Percentiles rank a stretch among this genome's conserved stretches.
These are phyloP conservation scores for Dicorynia guianensis DNA, from an alignment of 306 rosid genomes.

Conservation along the genomic window DNA sequence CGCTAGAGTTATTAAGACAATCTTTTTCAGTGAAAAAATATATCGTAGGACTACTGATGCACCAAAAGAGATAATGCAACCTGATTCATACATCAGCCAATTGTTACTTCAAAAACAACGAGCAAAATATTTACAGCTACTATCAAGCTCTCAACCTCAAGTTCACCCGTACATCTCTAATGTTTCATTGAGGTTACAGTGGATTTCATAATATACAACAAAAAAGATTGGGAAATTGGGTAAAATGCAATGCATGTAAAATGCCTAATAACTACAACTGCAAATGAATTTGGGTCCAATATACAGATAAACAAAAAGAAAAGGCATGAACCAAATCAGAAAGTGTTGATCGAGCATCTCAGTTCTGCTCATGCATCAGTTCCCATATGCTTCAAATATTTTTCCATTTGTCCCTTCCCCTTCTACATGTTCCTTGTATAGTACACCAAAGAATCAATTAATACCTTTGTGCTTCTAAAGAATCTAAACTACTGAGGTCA, in stretches of 20 bases:
- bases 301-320: too few relatives aligned
- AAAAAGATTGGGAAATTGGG: conserved; percentile 5
- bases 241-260: conserved; percentile 1
- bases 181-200: too few relatives aligned
- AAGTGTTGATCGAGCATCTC: neutral
- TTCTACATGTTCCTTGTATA: neutral
- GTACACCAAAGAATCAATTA: neutral
- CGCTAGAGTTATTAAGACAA: conserved; percentile 12
- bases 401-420: neutral
- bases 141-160: conserved; percentile 9
- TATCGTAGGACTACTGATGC: neutral
- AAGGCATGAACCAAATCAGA: neutral
- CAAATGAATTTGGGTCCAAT: too few relatives aligned
- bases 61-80: neutral
- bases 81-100: conserved; percentile 17
- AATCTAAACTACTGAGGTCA: neutral
- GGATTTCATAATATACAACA: neutral
- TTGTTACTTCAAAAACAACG: conserved; percentile 1
- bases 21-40: conserved; percentile 1
- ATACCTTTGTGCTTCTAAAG: neutral
- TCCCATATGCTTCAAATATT: neutral
- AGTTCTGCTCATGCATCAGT: neutral
- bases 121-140: neutral
- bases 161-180: neutral
- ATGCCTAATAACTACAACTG: conserved; percentile 1